Percentiles rank a stretch among this genome's conserved stretches.
Conservation (phyloP, 2,329 filamentous ascomycete genomes). For the Cordyceps tenuipes region DNA sequence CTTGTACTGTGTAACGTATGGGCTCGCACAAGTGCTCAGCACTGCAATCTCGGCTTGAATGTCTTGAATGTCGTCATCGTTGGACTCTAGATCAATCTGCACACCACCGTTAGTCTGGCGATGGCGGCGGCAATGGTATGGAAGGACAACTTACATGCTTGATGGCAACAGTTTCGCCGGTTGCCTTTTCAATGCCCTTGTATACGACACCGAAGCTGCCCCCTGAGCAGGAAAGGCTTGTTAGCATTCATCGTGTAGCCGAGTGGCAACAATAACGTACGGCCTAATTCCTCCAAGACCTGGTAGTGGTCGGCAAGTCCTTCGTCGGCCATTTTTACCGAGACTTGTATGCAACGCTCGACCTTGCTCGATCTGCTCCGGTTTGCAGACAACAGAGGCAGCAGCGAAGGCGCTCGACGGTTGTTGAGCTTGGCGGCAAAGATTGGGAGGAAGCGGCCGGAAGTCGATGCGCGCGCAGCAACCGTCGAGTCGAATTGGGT, state of each 20-base stretch:
- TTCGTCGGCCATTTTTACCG: slow-evolving; percentile 46
- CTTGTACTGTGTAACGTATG: slow-evolving; percentile 92
- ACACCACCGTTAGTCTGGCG: not conserved
- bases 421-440: slow-evolving; percentile 8
- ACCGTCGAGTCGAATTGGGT: not conserved
- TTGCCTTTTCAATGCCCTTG: slow-evolving; percentile 86
- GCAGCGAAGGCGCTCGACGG: slow-evolving; percentile 5
- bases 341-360: slow-evolving; percentile 2
- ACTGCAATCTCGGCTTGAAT: slow-evolving; percentile 97
- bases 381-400: not conserved
- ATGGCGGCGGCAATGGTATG: not conserved
- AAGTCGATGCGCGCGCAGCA: slow-evolving; percentile 6
- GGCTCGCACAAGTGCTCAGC: slow-evolving; percentile 87
- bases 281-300: slow-evolving; percentile 91
- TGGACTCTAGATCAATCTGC: slow-evolving; percentile 96
- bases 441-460: slow-evolving; percentile 1
- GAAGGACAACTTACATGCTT: slow-evolving; percentile 64
- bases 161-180: slow-evolving; percentile 89
- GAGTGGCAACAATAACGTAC: slow-evolving; percentile 44
- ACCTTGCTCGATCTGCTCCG: slow-evolving; percentile 2
- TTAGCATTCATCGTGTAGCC: not conserved
- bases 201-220: slow-evolving; percentile 65
- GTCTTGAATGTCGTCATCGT: slow-evolving; percentile 95
- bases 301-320: slow-evolving; percentile 81
- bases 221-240: slow-evolving; percentile 7